Base-by-base conservation (phyloP, 2,329 filamentous ascomycete genomes). In the Colletotrichum godetiae region DNA sequence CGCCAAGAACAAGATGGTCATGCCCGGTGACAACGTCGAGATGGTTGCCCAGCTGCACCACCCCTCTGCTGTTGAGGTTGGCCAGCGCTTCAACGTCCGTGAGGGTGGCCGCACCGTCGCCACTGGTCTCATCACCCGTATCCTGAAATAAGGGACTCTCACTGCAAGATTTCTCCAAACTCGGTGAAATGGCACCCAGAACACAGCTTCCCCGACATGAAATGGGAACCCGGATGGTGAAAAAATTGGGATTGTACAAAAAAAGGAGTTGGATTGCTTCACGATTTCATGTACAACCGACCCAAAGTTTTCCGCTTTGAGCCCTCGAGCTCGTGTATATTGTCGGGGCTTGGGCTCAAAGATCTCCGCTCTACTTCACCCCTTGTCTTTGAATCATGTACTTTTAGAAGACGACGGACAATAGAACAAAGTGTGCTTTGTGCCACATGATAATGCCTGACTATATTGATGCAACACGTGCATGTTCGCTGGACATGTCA, bases 1-100 rank as follows among this genome's bases (percentile, higher is more conserved):
- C 79, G 85, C 89, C 73, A 82, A 88, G 76, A 87, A 86, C 84
- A 95, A 94, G 89, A 93, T 95, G 88, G 92, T 98, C 85, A 97
- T 98, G 95, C 97, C 97, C 65, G 97, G 97, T 84, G 97, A 99
- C 90, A 99, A 99, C 86, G 92, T 98, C 78, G 97, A 99, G 89
- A 98, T 99, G 95, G 87, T 97, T 76, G 93, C 95, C 83, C 91
- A 93, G 79, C 92, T 98, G 81, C 91, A 95, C 85, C 88, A 93
- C 85, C 94, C 96, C 76, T 91, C 97, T 80, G 96, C 96, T 73
- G 86, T 98, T 76, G 97, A 99, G 88, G 87, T 91, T 75, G 96
- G 97, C 79, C 95, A 98, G 88, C 94, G 97, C 80, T 97, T 99
- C 91, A 99, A 98, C 89, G 92, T 99, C 82, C 94, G 97, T 86